These are phyloP conservation scores for Penicillium taxi DNA, from an alignment of 495 filamentous ascomycete genomes.

Conservation along the genomic window DNA sequence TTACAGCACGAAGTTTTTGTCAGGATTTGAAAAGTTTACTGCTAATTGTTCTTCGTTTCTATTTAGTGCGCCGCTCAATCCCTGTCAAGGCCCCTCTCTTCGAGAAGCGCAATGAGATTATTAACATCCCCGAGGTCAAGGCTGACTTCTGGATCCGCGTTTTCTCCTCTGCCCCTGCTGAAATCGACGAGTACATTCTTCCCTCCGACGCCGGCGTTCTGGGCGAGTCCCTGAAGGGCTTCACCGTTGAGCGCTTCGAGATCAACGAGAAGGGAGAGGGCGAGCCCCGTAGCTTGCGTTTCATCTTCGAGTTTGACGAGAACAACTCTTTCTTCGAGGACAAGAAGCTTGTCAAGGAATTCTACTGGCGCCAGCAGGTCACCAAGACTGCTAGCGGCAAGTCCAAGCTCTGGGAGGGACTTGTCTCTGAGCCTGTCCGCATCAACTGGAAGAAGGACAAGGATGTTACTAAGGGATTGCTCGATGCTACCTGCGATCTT, in stretches of 20 bases:
- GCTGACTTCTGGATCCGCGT: constrained; percentile 84
- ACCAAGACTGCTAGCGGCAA: constrained; percentile 30
- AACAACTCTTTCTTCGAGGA: constrained; percentile 71
- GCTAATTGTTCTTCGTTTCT: no score
- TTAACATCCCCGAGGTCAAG: constrained; percentile 50
- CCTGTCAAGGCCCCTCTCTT: constrained; percentile 51
- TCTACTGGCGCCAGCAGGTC: constrained; percentile 62
- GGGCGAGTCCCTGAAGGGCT: constrained; percentile 46
- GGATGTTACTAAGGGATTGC: constrained; percentile 75
- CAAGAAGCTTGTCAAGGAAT: constrained; percentile 73
- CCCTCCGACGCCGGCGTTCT: constrained; percentile 65
- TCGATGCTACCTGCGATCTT: constrained; percentile 58
- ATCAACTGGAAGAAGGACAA: constrained; percentile 82
- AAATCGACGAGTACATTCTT: constrained; percentile 79
- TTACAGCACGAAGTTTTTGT: no score
- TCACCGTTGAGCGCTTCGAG: constrained; percentile 73
- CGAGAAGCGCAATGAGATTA: constrained; percentile 58
- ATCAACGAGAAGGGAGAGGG: constrained; percentile 49
- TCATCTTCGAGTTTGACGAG: constrained; percentile 34
- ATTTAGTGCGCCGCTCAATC: constrained; percentile 28
- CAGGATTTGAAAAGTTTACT: no score
- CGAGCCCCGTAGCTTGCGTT: constrained; percentile 41
- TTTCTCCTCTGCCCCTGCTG: constrained; percentile 69
- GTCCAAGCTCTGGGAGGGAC: constrained; percentile 55
- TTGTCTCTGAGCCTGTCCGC: constrained; percentile 76